Percentiles rank a stretch among this genome's conserved stretches.
These are phyloP conservation scores for Teratosphaeria pseudoeucalypti DNA, from an alignment of 2,329 filamentous ascomycete species.

Conservation along the genomic window DNA sequence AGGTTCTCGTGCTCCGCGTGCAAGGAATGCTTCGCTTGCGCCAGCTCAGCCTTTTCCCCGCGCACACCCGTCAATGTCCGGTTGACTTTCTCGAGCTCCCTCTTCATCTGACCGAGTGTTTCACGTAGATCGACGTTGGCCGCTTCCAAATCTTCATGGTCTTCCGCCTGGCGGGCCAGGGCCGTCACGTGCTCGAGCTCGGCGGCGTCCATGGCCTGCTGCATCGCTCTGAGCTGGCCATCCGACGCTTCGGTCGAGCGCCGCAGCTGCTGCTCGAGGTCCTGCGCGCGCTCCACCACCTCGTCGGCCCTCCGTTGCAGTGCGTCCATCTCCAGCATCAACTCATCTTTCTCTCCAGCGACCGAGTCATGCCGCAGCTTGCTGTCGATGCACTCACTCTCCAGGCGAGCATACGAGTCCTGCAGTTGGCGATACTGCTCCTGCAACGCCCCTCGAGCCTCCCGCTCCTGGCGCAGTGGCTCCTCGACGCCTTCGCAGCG, in stretches of 20 bases:
- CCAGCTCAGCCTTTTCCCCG: background rate
- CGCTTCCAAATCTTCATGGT: constrained; percentile 11
- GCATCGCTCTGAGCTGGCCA: constrained; percentile 24
- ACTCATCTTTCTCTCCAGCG: constrained; percentile 30
- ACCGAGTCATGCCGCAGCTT: constrained; percentile 28
- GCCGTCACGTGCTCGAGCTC: constrained; percentile 35
- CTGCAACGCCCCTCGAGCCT: constrained; percentile 25
- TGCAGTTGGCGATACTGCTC: constrained; percentile 28
- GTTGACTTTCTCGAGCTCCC: constrained; percentile 5
- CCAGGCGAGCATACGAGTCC: constrained; percentile 27
- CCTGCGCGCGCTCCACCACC: constrained; percentile 4
- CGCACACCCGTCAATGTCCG: background rate
- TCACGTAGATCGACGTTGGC: constrained; percentile 3
- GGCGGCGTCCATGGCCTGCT: constrained; percentile 32
- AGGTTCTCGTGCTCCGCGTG: background rate
- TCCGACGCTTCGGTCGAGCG: background rate
- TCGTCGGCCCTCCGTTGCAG: constrained; percentile 32
- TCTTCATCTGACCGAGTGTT: background rate
- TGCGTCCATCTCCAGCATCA: constrained; percentile 28
- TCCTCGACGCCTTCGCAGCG: constrained; percentile 46
- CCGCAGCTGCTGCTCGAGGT: constrained; percentile 25
- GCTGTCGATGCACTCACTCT: constrained; percentile 28
- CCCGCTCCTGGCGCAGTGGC: constrained; percentile 39
- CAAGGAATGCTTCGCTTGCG: background rate
- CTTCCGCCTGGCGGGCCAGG: constrained; percentile 36